Evolutionary conservation across 169 alveolate genomes (phyloP).

Genomic region (Cystoisospora suis): DNA sequence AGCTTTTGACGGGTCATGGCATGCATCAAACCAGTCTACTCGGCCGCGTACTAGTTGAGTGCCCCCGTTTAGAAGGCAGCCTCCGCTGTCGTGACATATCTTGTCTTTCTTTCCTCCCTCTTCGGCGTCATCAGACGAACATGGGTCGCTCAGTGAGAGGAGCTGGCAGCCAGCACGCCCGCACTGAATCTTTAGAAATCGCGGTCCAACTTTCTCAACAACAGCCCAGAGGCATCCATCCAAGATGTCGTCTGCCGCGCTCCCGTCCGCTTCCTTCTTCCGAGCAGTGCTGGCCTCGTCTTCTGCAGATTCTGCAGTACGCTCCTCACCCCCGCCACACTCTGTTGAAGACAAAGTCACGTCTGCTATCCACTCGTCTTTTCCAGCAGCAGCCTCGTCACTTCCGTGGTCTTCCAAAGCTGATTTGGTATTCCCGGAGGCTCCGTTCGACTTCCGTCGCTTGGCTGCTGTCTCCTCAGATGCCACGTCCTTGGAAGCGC

Average conservation of each 20-base stretch:
- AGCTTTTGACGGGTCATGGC: background rate
- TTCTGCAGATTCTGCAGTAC: background rate
- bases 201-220: background rate
- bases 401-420: background rate
- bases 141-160: no score
- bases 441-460: background rate
- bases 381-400: background rate
- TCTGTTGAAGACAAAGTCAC: background rate
- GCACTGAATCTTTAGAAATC: background rate
- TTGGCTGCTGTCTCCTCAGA: background rate
- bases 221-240: slow-evolving; percentile 7
- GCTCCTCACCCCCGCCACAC: background rate
- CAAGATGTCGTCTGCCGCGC: background rate
- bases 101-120: no score
- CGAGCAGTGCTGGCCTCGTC: background rate
- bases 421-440: background rate
- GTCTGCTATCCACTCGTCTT: slow-evolving; percentile 26
- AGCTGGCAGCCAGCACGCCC: no score
- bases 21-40: background rate
- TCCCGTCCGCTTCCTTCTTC: background rate
- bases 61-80: no score
- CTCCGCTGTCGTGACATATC: no score
- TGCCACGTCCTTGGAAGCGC: no score
- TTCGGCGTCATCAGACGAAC: no score
- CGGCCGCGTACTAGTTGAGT: background rate